Conservation (phyloP, 768 basidiomycete species). For the Pisolithus marmoratus region DNA sequence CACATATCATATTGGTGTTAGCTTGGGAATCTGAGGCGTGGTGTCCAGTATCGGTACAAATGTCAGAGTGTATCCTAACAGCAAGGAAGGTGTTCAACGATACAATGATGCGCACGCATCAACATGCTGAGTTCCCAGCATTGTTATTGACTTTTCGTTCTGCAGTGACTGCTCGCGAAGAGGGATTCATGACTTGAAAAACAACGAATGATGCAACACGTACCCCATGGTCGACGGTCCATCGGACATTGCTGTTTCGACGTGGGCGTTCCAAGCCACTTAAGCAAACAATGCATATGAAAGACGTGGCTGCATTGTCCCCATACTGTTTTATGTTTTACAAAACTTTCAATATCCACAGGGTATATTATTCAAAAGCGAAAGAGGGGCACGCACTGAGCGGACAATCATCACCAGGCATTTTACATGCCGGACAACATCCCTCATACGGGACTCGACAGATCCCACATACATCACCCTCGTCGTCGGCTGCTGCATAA, state of each 20-base stretch:
- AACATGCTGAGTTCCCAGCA: background rate
- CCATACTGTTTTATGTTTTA: slow-evolving; percentile 63
- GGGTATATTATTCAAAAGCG: background rate
- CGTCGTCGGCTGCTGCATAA: slow-evolving; percentile 32
- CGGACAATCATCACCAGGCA: slow-evolving; percentile 95
- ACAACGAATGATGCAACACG: slow-evolving; percentile 21
- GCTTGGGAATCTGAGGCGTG: background rate
- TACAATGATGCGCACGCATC: background rate
- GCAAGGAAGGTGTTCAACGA: background rate
- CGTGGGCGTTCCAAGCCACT: slow-evolving; percentile 87
- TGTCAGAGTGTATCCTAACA: background rate
- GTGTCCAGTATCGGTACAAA: slow-evolving; percentile 1
- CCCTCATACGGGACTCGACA: slow-evolving; percentile 91
- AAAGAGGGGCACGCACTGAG: slow-evolving; percentile 51
- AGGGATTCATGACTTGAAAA: background rate
- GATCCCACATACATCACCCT: slow-evolving; percentile 76
- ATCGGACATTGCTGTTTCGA: slow-evolving; percentile 98
- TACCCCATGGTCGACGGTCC: slow-evolving; percentile 92
- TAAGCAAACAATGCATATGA: slow-evolving; percentile 96
- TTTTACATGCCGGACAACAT: slow-evolving; percentile 92
- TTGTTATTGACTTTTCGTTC: slow-evolving; percentile 41
- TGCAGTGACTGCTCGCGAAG: slow-evolving; percentile 39
- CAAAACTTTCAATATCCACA: slow-evolving; percentile 6
- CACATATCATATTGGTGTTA: slow-evolving; percentile 1
- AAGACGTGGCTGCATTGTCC: slow-evolving; percentile 97